Conservation (phyloP, 1,284 basidiomycete genomes). For the Pyrrhoderma noxium region DNA sequence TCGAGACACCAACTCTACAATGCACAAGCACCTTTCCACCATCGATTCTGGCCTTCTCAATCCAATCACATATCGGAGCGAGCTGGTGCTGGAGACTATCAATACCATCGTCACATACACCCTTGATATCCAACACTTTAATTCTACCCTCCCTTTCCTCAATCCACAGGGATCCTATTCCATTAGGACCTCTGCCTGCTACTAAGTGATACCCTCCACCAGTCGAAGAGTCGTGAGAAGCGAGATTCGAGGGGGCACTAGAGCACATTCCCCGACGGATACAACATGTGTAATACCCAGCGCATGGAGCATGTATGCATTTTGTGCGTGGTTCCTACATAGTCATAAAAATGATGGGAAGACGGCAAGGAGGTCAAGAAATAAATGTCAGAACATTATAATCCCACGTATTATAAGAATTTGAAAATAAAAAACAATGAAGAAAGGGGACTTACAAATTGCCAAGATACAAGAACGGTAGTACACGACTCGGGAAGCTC, state of each 20-base stretch:
- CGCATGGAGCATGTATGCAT: constrained; percentile 91
- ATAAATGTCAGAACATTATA: no score
- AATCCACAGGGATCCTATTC: constrained; percentile 74
- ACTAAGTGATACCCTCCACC: constrained; percentile 33
- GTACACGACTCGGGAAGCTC: constrained; percentile 88
- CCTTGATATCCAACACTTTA: constrained; percentile 83
- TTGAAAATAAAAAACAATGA: constrained; percentile 7
- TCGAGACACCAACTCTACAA: constrained; percentile 90
- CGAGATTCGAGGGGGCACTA: constrained; percentile 54
- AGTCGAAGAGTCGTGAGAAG: constrained; percentile 23
- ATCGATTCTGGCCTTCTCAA: constrained; percentile 73
- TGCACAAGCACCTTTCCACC: constrained; percentile 93
- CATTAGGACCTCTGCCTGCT: constrained; percentile 39
- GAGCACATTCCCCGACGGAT: constrained; percentile 90
- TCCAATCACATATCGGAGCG: constrained; percentile 86
- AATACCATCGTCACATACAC: constrained; percentile 91
- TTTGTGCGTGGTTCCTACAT: constrained; percentile 81
- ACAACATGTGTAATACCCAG: constrained; percentile 98
- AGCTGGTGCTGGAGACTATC: constrained; percentile 89
- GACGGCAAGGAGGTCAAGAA: no score
- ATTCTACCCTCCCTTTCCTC: constrained; percentile 85
- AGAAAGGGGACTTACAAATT: constrained; percentile 63
- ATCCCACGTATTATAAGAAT: no score
- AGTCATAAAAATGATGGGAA: not conserved
- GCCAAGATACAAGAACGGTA: constrained; percentile 93